Conservation (phyloP, 495 filamentous ascomycete species). For the Hypoxylon trugodes region DNA sequence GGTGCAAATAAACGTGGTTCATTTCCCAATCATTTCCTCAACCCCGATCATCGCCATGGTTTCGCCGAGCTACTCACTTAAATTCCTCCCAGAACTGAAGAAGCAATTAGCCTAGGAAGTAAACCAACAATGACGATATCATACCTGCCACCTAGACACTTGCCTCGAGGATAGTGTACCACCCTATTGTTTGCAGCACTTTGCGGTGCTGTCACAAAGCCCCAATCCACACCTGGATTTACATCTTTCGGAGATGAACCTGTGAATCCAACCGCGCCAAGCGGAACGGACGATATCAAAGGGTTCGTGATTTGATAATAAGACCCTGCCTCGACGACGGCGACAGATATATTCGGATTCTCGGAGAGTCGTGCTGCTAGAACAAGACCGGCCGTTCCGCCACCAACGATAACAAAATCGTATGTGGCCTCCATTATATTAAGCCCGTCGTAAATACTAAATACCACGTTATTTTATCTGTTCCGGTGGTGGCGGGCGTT, state of each 20-base stretch:
- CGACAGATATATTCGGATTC: constrained; percentile 32
- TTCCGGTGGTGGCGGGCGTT: too few relatives aligned
- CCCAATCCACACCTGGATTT: constrained; percentile 60
- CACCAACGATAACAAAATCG: constrained; percentile 78
- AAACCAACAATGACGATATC: too few relatives aligned
- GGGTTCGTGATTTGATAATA: constrained; percentile 60
- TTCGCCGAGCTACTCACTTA: background rate
- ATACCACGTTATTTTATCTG: too few relatives aligned
- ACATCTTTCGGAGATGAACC: constrained; percentile 21
- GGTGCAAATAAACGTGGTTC: too few relatives aligned
- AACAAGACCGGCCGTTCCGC: constrained; percentile 61
- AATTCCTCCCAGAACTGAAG: too few relatives aligned
- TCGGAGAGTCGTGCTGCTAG: constrained; percentile 59
- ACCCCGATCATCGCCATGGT: constrained; percentile 29
- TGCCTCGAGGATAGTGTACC: constrained; percentile 54
- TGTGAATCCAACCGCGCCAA: background rate
- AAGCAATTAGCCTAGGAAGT: too few relatives aligned
- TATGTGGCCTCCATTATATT: too few relatives aligned
- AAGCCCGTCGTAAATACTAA: too few relatives aligned
- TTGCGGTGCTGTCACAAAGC: constrained; percentile 45
- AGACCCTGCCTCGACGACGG: constrained; percentile 65
- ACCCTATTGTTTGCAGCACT: constrained; percentile 21
- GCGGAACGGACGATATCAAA: constrained; percentile 54
- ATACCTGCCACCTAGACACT: constrained; percentile 56
- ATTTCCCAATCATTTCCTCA: too few relatives aligned